A percentile compares a stretch with the other conserved stretches of the same genome.
These are phyloP conservation scores for Ustilago sp. DNA, from an alignment of 1,284 basidiomycete genomes.

Conservation along the genomic window DNA sequence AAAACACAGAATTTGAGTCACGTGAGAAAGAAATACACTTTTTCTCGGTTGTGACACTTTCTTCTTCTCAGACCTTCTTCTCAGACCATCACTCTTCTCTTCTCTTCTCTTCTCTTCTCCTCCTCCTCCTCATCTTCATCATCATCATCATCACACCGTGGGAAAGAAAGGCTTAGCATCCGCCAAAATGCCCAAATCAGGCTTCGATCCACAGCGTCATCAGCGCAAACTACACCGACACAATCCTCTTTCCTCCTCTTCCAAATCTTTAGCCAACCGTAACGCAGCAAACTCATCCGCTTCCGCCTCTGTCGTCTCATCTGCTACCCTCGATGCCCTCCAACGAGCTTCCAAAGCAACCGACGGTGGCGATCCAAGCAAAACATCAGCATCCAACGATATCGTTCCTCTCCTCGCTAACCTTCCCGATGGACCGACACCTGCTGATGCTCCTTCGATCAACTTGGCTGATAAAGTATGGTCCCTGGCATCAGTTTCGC, in stretches of 20 bases:
- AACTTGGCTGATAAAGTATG: conserved; percentile 61
- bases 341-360: conserved; percentile 25
- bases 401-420: conserved; percentile 60
- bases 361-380: conserved; percentile 2
- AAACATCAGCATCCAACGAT: conserved; percentile 19
- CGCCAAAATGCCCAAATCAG: conserved; percentile 55
- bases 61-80: too few relatives aligned
- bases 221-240: conserved; percentile 52
- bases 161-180: neutral
- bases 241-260: conserved; percentile 47
- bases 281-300: conserved; percentile 22
- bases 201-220: conserved; percentile 56
- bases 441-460: conserved; percentile 22
- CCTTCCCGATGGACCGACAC: conserved; percentile 25
- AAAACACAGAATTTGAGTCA: too few relatives aligned
- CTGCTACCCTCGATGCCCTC: conserved; percentile 31
- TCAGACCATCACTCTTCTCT: too few relatives aligned
- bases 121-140: neutral
- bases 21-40: too few relatives aligned
- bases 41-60: too few relatives aligned
- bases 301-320: conserved; percentile 9
- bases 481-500: conserved; percentile 63
- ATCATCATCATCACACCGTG: neutral
- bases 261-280: conserved; percentile 15
- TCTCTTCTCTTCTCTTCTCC: too few relatives aligned